phyloP scores from a whole-genome alignment of 768 basidiomycete genomes.

The Boletus subcaerulescens region DNA sequence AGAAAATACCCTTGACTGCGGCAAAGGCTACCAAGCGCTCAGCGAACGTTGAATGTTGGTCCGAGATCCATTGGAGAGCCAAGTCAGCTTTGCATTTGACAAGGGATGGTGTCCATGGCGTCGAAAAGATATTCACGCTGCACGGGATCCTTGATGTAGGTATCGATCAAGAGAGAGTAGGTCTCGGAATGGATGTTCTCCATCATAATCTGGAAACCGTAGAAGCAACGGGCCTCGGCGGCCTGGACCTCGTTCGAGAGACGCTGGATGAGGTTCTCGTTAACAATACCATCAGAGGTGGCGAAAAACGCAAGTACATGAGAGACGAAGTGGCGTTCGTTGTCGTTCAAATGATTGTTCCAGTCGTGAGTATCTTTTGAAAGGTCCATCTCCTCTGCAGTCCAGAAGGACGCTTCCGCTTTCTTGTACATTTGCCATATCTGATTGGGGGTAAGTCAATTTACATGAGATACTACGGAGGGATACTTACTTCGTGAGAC shows the following conservation, averaged over 20 bases:
- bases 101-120: conserved; percentile 88
- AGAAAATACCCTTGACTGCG: conserved; percentile 95
- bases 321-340: conserved; percentile 78
- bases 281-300: conserved; percentile 93
- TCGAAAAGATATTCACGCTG: conserved; percentile 84
- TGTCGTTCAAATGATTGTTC: conserved; percentile 67
- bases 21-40: conserved; percentile 92
- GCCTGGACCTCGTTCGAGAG: conserved; percentile 91
- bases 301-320: conserved; percentile 96
- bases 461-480: background rate
- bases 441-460: conserved; percentile 36
- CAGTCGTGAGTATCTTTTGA: conserved; percentile 85
- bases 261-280: conserved; percentile 91
- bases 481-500: conserved; percentile 62
- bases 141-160: conserved; percentile 79
- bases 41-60: conserved; percentile 74
- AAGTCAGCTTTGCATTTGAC: conserved; percentile 92
- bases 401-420: conserved; percentile 93
- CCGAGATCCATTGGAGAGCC: conserved; percentile 91
- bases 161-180: conserved; percentile 89
- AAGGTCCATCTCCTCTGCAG: conserved; percentile 88
- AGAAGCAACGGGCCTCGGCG: conserved; percentile 93
- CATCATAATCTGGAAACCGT: conserved; percentile 99
- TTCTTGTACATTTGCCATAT: conserved; percentile 97
- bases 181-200: conserved; percentile 97